A percentile compares a stretch with the other conserved stretches of the same genome.
phyloP scores from a whole-genome alignment of 495 filamentous ascomycete species.

The Rhizodiscina lignyota region DNA sequence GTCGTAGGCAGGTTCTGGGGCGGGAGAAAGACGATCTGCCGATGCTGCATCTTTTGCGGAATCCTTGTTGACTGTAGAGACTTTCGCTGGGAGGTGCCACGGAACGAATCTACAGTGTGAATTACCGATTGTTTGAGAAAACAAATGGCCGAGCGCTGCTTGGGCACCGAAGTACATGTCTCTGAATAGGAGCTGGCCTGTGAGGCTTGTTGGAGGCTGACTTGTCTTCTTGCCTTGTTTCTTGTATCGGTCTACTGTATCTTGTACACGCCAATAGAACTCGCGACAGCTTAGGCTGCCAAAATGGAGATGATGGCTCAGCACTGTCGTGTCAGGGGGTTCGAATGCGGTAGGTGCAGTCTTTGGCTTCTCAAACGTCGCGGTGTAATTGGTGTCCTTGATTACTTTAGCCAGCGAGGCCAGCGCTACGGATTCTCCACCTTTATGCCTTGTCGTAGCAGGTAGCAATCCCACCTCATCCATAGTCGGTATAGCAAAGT shows the following conservation, averaged over 20 bases:
- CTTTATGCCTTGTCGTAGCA: conserved; percentile 41
- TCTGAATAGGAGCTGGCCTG: conserved; percentile 52
- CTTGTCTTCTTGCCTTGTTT: conserved; percentile 21
- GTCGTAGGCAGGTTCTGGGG: conserved; percentile 22
- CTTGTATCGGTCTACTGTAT: conserved; percentile 29
- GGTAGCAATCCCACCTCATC: conserved; percentile 42
- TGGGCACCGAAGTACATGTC: conserved; percentile 69
- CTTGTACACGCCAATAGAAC: conserved; percentile 51
- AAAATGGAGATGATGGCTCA: conserved; percentile 58
- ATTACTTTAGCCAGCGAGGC: conserved; percentile 31
- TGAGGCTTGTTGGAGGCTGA: conserved; percentile 40
- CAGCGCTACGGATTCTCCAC: conserved; percentile 45
- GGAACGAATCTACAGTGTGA: conserved; percentile 45
- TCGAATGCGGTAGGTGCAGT: conserved; percentile 53
- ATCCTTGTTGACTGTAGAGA: conserved; percentile 21
- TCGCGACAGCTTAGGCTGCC: conserved; percentile 42
- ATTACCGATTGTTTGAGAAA: conserved; percentile 41
- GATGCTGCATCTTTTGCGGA: too few species aligned
- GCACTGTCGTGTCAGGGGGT: conserved; percentile 49
- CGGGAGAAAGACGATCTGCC: not conserved
- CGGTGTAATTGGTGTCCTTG: conserved; percentile 41
- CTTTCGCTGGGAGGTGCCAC: conserved; percentile 48
- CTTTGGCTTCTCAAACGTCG: conserved; percentile 51
- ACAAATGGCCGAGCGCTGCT: conserved; percentile 39
- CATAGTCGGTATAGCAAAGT: conserved; percentile 45